Conservation (phyloP, 345 rosid genomes). For the Eucalyptus sideroxylon region DNA sequence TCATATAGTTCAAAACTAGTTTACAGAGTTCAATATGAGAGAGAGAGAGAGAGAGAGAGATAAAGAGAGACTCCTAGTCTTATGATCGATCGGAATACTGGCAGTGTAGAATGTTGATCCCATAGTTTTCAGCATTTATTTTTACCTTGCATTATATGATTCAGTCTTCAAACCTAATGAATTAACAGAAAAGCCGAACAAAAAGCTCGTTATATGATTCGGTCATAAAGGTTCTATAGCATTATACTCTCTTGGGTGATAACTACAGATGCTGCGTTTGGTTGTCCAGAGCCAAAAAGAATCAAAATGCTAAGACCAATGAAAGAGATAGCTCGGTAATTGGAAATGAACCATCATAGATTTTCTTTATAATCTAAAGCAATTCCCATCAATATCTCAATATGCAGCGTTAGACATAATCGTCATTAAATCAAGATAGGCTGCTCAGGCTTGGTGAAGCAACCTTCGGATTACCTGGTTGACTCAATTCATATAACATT, state of each 20-base stretch:
- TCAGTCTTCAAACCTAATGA: background rate
- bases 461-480: background rate
- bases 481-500: background rate
- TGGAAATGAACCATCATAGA: background rate
- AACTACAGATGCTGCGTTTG: background rate
- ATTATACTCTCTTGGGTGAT: background rate
- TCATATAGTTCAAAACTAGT: background rate
- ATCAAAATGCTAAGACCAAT: background rate
- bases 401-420: background rate
- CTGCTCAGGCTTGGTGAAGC: background rate
- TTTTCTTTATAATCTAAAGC: background rate
- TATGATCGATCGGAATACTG: background rate
- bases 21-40: background rate
- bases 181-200: background rate
- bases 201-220: background rate
- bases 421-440: background rate
- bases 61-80: background rate
- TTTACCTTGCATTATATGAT: background rate
- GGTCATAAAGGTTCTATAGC: background rate
- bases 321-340: background rate
- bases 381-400: background rate
- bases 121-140: background rate
- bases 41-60: background rate
- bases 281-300: background rate
- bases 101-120: background rate